Evolutionary conservation across 176 grass and related monocot genomes (phyloP).

Genomic region (Carex parvula): DNA sequence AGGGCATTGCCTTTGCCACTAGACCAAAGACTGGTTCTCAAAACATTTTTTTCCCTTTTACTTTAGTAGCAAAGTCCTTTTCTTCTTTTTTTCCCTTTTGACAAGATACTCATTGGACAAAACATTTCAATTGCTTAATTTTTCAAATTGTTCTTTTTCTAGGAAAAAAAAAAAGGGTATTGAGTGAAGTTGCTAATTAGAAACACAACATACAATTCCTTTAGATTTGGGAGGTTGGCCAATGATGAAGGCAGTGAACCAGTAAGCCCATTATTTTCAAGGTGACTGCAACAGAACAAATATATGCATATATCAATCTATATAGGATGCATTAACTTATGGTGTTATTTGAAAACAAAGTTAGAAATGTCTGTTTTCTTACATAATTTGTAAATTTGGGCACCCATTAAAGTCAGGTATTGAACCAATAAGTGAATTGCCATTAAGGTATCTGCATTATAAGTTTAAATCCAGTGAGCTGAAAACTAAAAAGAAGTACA

Average conservation of each 20-base stretch:
- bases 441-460: constrained; percentile 57
- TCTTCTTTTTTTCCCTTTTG: no score
- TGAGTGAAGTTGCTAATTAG: not conserved
- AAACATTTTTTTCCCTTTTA: no score
- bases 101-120: no score
- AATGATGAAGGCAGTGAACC: constrained; percentile 57
- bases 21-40: no score
- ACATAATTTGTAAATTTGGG: constrained; percentile 64
- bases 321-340: not conserved
- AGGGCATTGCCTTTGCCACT: no score
- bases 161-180: no score
- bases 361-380: constrained; percentile 27
- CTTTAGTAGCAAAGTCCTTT: no score
- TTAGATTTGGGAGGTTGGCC: constrained; percentile 63
- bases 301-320: constrained; percentile 17
- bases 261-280: constrained; percentile 87
- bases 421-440: constrained; percentile 61
- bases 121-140: no score
- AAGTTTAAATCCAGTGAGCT: constrained; percentile 7
- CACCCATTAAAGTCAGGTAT: constrained; percentile 77
- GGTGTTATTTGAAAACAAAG: not conserved
- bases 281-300: constrained; percentile 50
- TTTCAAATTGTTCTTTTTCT: no score
- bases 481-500: not conserved
- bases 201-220: constrained; percentile 77